A percentile compares a stretch with the other conserved stretches of the same genome.
phyloP scores from a whole-genome alignment of 108 stramenopile genomes.

The Aureococcus anophagefferens region DNA sequence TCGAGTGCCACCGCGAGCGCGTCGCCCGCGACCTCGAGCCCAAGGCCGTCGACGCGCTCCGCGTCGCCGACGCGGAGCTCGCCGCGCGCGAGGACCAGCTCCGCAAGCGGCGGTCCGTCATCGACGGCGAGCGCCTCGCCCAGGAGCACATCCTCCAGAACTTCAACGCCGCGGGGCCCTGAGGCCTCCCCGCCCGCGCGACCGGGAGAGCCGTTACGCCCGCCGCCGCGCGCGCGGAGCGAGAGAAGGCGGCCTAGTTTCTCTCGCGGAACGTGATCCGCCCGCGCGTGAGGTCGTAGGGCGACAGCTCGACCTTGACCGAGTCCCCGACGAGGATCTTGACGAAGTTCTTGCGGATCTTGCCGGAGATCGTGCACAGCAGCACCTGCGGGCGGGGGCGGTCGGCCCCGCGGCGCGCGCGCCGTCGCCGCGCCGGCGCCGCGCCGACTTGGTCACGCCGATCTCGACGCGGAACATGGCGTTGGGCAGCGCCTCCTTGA shows the following conservation, averaged over 20 bases:
- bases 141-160: background rate
- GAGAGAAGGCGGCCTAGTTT: conserved; percentile 14
- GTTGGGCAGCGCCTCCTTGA: background rate
- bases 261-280: conserved; percentile 80
- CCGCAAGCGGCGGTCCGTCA: background rate
- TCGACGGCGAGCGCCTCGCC: background rate
- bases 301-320: conserved; percentile 78
- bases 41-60: background rate
- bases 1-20: background rate
- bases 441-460: background rate
- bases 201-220: no score
- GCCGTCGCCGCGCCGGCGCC: no score
- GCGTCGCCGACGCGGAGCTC: background rate
- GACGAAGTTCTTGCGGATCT: conserved; percentile 81
- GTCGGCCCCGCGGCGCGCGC: no score
- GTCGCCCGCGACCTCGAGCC: background rate
- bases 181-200: no score
- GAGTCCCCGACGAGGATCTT: conserved; percentile 83
- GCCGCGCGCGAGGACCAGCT: background rate
- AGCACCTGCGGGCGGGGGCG: no score
- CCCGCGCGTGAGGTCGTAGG: conserved; percentile 86
- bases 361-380: conserved; percentile 77
- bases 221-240: no score
- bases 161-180: no score
- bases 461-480: background rate